These are phyloP conservation scores for Mitragyna speciosa DNA, from an alignment of 257 asterid genomes.

Conservation along the genomic window DNA sequence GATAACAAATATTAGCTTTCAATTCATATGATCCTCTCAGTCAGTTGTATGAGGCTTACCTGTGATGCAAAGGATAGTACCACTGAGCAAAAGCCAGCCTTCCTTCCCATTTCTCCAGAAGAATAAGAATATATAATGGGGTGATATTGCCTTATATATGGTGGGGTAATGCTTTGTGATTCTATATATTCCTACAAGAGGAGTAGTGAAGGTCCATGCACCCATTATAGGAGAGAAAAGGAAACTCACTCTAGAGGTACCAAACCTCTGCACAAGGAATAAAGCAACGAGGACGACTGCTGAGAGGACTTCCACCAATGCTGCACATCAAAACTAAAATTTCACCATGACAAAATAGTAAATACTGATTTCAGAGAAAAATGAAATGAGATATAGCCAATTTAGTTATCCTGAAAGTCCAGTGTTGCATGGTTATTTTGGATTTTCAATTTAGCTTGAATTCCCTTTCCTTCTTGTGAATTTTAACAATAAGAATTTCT, in stretches of 20 bases:
- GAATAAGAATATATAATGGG: conserved; percentile 30
- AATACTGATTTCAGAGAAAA: not conserved
- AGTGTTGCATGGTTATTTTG: not conserved
- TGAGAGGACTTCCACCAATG: conserved; percentile 38
- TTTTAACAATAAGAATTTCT: not conserved
- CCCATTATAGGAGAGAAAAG: conserved; percentile 45
- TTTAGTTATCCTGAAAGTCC: not conserved
- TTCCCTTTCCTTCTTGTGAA: not conserved
- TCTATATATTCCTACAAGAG: conserved; percentile 38
- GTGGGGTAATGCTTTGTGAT: conserved; percentile 35
- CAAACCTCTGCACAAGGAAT: conserved; percentile 47
- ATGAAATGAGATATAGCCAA: not conserved
- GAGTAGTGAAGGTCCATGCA: conserved; percentile 38
- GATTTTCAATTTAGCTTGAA: conserved; percentile 3
- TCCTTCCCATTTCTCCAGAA: conserved; percentile 41
- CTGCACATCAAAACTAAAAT: conserved; percentile 31
- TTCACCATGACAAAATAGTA: conserved; percentile 7
- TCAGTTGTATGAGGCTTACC: conserved; percentile 19
- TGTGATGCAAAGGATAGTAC: conserved; percentile 43
- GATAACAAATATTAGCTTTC: not conserved
- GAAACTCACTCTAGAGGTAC: conserved; percentile 47
- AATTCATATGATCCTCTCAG: not conserved
- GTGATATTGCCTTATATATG: conserved; percentile 41
- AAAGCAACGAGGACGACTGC: conserved; percentile 38
- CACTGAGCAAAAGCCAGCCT: conserved; percentile 41